Evolutionary conservation across 106 monocot species (phyloP).

Genomic region (Iris macrosiphon): DNA sequence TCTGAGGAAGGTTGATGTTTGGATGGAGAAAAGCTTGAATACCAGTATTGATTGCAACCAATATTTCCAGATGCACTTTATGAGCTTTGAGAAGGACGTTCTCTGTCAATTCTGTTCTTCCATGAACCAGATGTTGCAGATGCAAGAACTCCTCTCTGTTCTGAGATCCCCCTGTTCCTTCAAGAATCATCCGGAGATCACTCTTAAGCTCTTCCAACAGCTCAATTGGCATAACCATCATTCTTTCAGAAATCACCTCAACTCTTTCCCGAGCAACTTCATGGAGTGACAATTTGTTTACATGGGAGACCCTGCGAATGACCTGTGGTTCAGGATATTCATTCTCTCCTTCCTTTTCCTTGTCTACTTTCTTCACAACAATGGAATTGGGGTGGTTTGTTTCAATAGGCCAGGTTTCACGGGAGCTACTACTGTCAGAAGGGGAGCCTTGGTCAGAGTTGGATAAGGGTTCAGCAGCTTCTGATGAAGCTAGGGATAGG

Average conservation of each 20-base stretch:
- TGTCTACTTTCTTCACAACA: slow-evolving; percentile 35
- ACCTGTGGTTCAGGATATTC: slow-evolving; percentile 39
- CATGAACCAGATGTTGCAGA: slow-evolving; percentile 79
- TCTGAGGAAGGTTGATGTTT: slow-evolving; percentile 67
- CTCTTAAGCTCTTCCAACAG: slow-evolving; percentile 75
- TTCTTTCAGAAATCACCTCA: slow-evolving; percentile 67
- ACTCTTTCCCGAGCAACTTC: slow-evolving; percentile 73
- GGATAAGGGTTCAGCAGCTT: slow-evolving; percentile 56
- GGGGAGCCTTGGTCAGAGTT: slow-evolving; percentile 78
- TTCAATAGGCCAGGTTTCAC: slow-evolving; percentile 91
- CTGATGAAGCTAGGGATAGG: slow-evolving; percentile 60
- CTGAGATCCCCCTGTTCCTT: slow-evolving; percentile 80
- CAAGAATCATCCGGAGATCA: slow-evolving; percentile 74
- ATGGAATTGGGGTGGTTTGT: slow-evolving; percentile 26
- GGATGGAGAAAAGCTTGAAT: slow-evolving; percentile 96
- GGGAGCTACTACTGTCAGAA: slow-evolving; percentile 86
- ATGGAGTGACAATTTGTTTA: slow-evolving; percentile 53
- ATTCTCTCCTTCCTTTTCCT: slow-evolving; percentile 58
- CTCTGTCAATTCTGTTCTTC: slow-evolving; percentile 56
- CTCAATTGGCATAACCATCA: slow-evolving; percentile 70
- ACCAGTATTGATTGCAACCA: slow-evolving; percentile 89
- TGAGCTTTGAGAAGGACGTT: slow-evolving; percentile 62
- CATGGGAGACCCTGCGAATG: slow-evolving; percentile 39
- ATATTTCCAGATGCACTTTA: slow-evolving; percentile 80
- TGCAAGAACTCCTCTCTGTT: slow-evolving; percentile 80